phyloP scores from a whole-genome alignment of 2,329 filamentous ascomycete genomes.

The Coniella vitis region DNA sequence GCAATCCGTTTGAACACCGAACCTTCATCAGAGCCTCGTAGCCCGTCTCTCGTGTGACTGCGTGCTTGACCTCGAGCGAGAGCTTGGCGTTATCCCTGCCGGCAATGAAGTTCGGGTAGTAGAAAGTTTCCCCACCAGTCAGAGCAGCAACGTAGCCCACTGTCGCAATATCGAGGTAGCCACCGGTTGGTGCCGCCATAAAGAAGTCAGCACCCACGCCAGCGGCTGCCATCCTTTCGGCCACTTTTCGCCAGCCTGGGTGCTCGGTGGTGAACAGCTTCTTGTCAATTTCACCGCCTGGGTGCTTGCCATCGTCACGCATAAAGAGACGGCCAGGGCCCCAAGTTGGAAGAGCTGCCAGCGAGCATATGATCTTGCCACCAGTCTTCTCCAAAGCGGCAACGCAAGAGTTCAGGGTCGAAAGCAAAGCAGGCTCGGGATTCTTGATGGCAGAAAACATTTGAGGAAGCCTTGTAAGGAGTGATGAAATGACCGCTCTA shows the following conservation, averaged over 20 bases:
- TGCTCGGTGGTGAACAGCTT: conserved; percentile 90
- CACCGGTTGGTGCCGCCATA: conserved; percentile 80
- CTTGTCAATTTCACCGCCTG: conserved; percentile 82
- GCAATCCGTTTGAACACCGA: conserved; percentile 90
- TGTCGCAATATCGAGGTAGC: conserved; percentile 88
- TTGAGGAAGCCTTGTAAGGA: conserved; percentile 74
- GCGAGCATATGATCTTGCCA: conserved; percentile 84
- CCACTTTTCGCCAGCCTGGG: conserved; percentile 76
- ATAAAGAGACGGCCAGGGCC: conserved; percentile 80
- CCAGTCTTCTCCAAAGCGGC: conserved; percentile 81
- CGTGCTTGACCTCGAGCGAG: conserved; percentile 76
- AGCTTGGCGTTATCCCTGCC: conserved; percentile 80
- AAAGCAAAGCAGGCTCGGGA: conserved; percentile 80
- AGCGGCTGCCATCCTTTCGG: conserved; percentile 78
- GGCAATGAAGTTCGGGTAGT: conserved; percentile 92
- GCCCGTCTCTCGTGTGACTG: conserved; percentile 82
- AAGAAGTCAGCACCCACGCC: conserved; percentile 94
- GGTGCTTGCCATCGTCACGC: conserved; percentile 81
- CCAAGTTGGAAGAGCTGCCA: conserved; percentile 84
- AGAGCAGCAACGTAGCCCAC: conserved; percentile 79
- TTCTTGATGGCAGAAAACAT: conserved; percentile 87
- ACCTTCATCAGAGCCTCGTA: conserved; percentile 98
- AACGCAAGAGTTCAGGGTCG: conserved; percentile 75
- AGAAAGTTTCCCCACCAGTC: conserved; percentile 93
- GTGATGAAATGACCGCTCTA: conserved; percentile 71